Base-by-base conservation (phyloP, 208 protist genomes). In the Leptomonas seymouri region DNA sequence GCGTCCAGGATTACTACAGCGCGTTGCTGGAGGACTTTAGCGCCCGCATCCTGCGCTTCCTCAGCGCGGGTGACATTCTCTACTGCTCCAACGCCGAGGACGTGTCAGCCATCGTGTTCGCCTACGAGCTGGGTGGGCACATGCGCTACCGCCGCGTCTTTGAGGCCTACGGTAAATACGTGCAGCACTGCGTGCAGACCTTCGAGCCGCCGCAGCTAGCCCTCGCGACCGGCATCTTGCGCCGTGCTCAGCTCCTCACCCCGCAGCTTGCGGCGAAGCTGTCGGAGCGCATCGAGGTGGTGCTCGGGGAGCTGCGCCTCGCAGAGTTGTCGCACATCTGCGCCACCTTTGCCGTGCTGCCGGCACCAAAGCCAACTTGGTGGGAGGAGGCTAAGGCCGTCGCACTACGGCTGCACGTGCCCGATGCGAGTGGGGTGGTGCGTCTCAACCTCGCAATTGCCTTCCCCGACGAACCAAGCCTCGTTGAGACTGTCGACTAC, bases 241-340 rank as follows among this genome's bases (percentile, higher is more conserved):
- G 88, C 39, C 85, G 90, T 31, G 81, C 87, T 18, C 71, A 86
- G 30, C 79, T 91, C 41, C 80, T 95, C 27, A 87, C 81, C 6
- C 72, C 74, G 39, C 71, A 88, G 31, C 62, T 95, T 57, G 76
- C 84, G 1, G 41, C 56, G 1, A 42, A 50, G 42, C 81, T 95
- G 41, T 79, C 85, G 8, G 78, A 80, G 68, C 80, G 86, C 12
- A 83, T 92, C 50, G 90, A 95, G 72, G 74, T 78, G 36, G 74
- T 86, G 20, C 73, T 95, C 8, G 87, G 87, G 6, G 87, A 96
- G 74, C 74, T 96, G 72, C 78, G 81, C 18, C 74, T 96, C 6
- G 63, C 85, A 0, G 87, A 96, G 81, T 84, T 96, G 30, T 89
- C 85, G 39, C 86, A 94, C 75, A 87, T 96, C 53, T 96, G 91